phyloP scores from a whole-genome alignment of 2,329 filamentous ascomycete species.

The Ophiostoma tasmaniense region DNA sequence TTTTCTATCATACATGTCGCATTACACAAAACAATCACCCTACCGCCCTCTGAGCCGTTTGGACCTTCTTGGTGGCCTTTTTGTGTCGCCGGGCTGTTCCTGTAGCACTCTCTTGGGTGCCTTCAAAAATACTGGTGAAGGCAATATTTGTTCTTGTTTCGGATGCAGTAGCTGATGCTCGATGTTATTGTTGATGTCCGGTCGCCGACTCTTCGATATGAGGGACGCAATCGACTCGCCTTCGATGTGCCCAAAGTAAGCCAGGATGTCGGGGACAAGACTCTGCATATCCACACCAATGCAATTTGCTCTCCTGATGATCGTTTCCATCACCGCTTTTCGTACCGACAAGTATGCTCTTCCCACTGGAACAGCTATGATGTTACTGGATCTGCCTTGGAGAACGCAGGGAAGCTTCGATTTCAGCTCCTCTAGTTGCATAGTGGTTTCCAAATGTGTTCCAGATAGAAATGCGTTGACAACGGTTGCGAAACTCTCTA shows the following conservation, averaged over 20 bases:
- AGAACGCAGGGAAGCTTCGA: not conserved
- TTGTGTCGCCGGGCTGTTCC: not conserved
- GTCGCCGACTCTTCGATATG: not conserved
- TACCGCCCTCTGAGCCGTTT: not conserved
- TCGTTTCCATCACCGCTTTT: not conserved
- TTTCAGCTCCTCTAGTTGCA: not conserved
- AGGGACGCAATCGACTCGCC: not conserved
- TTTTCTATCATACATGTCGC: too few species aligned
- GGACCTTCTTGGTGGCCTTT: not conserved
- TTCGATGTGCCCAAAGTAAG: not conserved
- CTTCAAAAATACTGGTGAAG: not conserved
- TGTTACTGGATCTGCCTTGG: too few species aligned
- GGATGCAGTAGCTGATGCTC: not conserved
- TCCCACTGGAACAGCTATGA: too few species aligned
- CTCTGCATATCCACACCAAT: not conserved
- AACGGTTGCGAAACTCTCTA: not conserved
- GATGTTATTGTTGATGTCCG: not conserved
- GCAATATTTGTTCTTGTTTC: not conserved
- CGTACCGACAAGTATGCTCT: fast-evolving
- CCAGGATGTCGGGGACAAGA: not conserved
- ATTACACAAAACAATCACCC: too few species aligned
- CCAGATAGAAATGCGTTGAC: not conserved
- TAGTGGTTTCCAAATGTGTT: not conserved
- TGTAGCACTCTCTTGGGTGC: not conserved
- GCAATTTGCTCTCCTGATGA: not conserved